Percentiles rank a stretch among this genome's conserved stretches.
phyloP scores from a whole-genome alignment of 2,329 filamentous ascomycete species.

The Neopestalotiopsis sp. region DNA sequence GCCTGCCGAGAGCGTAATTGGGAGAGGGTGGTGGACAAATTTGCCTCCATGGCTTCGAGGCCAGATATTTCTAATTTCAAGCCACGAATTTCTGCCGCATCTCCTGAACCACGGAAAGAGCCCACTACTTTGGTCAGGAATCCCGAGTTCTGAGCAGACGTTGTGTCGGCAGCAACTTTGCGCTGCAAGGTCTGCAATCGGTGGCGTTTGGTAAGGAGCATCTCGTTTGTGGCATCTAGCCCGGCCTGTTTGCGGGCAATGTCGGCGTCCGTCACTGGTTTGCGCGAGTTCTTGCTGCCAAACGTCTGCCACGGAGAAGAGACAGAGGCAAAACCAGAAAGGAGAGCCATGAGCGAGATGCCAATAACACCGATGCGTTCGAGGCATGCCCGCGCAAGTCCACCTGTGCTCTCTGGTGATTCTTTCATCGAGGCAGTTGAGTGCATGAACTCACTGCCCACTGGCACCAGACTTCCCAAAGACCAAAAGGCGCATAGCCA shows the following conservation, averaged over 20 bases:
- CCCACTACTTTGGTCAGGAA: slow-evolving; percentile 78
- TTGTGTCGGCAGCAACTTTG: slow-evolving; percentile 52
- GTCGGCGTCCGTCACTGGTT: slow-evolving; percentile 74
- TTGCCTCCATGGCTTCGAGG: slow-evolving; percentile 79
- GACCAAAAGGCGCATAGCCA: slow-evolving; percentile 84
- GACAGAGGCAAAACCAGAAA: slow-evolving; percentile 91
- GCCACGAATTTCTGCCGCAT: slow-evolving; percentile 62
- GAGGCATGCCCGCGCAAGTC: slow-evolving; percentile 60
- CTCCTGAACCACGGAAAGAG: slow-evolving; percentile 69
- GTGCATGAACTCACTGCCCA: slow-evolving; percentile 48
- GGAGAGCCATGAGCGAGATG: slow-evolving; percentile 82
- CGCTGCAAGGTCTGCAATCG: slow-evolving; percentile 73
- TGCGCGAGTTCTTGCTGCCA: slow-evolving; percentile 61
- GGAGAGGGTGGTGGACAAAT: slow-evolving; percentile 69
- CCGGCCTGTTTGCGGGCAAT: slow-evolving; percentile 80
- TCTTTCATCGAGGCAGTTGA: slow-evolving; percentile 40
- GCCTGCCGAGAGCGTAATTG: slow-evolving; percentile 67
- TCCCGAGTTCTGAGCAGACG: slow-evolving; percentile 54
- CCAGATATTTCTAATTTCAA: slow-evolving; percentile 80
- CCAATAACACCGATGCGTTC: slow-evolving; percentile 83
- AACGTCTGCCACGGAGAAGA: slow-evolving; percentile 88
- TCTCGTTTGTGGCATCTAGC: slow-evolving; percentile 78
- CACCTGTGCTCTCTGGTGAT: slow-evolving; percentile 43
- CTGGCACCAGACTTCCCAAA: slow-evolving; percentile 67
- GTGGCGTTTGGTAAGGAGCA: slow-evolving; percentile 77